phyloP scores from a whole-genome alignment of 83 land plant genomes.

The Picea abies region DNA sequence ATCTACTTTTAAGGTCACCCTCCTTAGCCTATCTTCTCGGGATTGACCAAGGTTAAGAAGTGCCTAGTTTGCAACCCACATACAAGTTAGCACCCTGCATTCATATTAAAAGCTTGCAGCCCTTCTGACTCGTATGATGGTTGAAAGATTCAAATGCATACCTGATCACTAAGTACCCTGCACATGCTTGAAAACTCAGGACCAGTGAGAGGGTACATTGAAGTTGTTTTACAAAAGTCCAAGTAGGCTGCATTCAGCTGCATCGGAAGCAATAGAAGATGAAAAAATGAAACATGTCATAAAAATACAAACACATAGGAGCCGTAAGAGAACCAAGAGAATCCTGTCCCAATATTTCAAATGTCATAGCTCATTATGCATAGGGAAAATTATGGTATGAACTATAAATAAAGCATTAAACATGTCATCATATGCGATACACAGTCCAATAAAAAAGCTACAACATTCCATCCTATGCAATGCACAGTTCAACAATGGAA shows the following conservation, averaged over 20 bases:
- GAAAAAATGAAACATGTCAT: background rate
- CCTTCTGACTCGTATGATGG: background rate
- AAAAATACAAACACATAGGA: background rate
- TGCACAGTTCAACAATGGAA: too few relatives aligned
- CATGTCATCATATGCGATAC: too few relatives aligned
- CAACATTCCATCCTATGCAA: too few relatives aligned
- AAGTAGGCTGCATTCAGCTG: constrained; percentile 63
- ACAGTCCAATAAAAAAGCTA: too few relatives aligned
- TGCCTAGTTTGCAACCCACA: constrained; percentile 30
- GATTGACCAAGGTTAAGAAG: constrained; percentile 57
- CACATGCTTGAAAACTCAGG: constrained; percentile 62
- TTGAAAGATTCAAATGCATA: constrained; percentile 7
- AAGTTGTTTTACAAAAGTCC: constrained; percentile 49
- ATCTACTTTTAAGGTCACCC: constrained; percentile 49
- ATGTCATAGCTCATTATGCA: too few relatives aligned
- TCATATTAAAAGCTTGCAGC: background rate
- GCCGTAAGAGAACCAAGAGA: background rate
- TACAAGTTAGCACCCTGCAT: background rate
- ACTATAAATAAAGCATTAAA: too few relatives aligned
- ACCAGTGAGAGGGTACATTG: constrained; percentile 44
- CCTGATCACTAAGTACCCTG: constrained; percentile 69
- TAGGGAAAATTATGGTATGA: too few relatives aligned
- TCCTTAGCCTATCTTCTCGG: constrained; percentile 41
- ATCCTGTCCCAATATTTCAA: too few relatives aligned
- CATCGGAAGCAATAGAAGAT: background rate